phyloP scores from a whole-genome alignment of 768 basidiomycete species.

The Hygrophorus russula region DNA sequence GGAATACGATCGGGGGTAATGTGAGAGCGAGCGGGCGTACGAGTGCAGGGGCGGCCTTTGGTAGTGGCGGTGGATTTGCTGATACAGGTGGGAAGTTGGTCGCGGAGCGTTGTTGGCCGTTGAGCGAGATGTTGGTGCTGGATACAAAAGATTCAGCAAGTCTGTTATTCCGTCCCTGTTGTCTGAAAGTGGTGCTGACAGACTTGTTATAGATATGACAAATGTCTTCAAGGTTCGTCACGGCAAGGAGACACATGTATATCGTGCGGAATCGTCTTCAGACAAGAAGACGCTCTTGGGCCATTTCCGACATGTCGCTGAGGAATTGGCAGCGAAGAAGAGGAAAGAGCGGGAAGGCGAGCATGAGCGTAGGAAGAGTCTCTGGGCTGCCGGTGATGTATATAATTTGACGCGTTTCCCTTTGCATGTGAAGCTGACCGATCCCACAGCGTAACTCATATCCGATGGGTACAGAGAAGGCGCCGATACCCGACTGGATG shows the following conservation, averaged over 20 bases:
- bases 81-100: slow-evolving; percentile 45
- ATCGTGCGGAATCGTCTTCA: slow-evolving; percentile 66
- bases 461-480: slow-evolving; percentile 4
- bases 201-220: slow-evolving; percentile 47
- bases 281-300: slow-evolving; percentile 83
- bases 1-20: slow-evolving; percentile 40
- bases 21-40: slow-evolving; percentile 31
- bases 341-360: slow-evolving; percentile 92
- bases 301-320: slow-evolving; percentile 86
- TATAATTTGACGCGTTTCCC: slow-evolving; percentile 6
- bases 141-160: slow-evolving; percentile 94
- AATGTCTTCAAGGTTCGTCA: slow-evolving; percentile 95
- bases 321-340: slow-evolving; percentile 79
- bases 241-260: slow-evolving; percentile 91
- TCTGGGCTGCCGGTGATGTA: slow-evolving; percentile 41
- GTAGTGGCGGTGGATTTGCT: too few relatives aligned
- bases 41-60: too few relatives aligned
- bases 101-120: slow-evolving; percentile 86
- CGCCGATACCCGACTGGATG: slow-evolving; percentile 70
- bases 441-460: slow-evolving; percentile 17
- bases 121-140: slow-evolving; percentile 89
- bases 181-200: slow-evolving; percentile 3
- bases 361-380: slow-evolving; percentile 75
- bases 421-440: not conserved
- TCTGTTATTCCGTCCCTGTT: slow-evolving; percentile 23